Evolutionary conservation across 495 filamentous ascomycete species (phyloP).

Genomic region (Penicillium cataractarum): DNA sequence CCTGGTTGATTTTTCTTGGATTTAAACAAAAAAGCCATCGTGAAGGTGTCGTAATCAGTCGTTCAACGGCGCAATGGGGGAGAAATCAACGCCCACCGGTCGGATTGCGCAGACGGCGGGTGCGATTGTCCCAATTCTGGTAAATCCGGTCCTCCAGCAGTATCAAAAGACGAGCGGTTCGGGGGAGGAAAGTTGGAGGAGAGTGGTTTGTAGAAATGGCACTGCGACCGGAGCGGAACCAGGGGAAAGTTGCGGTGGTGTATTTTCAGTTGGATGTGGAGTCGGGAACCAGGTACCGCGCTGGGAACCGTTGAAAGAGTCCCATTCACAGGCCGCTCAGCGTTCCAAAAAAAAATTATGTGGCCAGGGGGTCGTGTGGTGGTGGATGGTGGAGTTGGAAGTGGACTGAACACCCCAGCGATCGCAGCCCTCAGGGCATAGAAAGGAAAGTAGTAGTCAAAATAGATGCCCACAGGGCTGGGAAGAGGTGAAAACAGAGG

Average conservation of each 20-base stretch:
- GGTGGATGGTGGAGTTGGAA: neutral
- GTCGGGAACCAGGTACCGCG: slow-evolving; percentile 34
- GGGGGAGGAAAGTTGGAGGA: neutral
- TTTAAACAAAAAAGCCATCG: slow-evolving; percentile 67
- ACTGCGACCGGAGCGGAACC: slow-evolving; percentile 11
- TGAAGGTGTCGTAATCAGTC: slow-evolving; percentile 48
- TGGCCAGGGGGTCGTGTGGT: slow-evolving; percentile 22
- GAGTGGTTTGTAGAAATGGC: slow-evolving; percentile 7
- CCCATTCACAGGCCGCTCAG: slow-evolving; percentile 30
- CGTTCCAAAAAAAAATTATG: slow-evolving; percentile 22
- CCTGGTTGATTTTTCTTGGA: slow-evolving; percentile 60
- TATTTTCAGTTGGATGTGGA: slow-evolving; percentile 30
- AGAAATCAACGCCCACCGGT: slow-evolving; percentile 14
- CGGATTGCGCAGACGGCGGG: slow-evolving; percentile 18
- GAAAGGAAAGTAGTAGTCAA: slow-evolving; percentile 1
- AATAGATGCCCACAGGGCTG: slow-evolving; percentile 1
- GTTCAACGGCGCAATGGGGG: slow-evolving; percentile 32
- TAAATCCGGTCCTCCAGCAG: slow-evolving; percentile 14
- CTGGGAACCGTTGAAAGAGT: slow-evolving; percentile 28
- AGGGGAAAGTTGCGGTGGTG: slow-evolving; percentile 18
- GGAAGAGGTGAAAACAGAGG: slow-evolving; percentile 7
- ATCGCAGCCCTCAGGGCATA: slow-evolving; percentile 11
- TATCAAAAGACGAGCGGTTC: slow-evolving; percentile 6
- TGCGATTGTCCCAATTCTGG: slow-evolving; percentile 6
- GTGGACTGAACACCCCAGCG: slow-evolving; percentile 4